phyloP scores from a whole-genome alignment of 331 rosid genomes.

The Pyrus hybrid region DNA sequence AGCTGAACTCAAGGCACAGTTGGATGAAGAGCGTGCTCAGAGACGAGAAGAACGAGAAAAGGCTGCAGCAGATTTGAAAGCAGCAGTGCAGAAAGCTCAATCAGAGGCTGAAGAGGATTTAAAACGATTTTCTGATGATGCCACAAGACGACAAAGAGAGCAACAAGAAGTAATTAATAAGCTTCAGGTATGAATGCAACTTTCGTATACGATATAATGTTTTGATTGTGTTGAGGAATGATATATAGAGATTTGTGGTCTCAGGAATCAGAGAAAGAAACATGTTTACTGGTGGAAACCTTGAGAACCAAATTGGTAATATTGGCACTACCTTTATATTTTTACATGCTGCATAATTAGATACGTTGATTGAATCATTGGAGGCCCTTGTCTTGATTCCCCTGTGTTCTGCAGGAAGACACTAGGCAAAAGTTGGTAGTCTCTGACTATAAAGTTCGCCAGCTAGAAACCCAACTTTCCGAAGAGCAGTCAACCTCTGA shows the following conservation, averaged over 20 bases:
- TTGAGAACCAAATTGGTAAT: constrained; percentile 90
- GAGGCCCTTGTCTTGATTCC: constrained; percentile 15
- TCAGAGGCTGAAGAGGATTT: constrained; percentile 78
- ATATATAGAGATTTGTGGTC: constrained; percentile 12
- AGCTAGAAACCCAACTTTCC: constrained; percentile 63
- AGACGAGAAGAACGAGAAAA: constrained; percentile 85
- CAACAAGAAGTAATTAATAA: constrained; percentile 74
- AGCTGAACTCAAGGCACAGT: constrained; percentile 64
- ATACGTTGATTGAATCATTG: constrained; percentile 3
- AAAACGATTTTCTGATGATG: constrained; percentile 54
- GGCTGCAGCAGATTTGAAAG: constrained; percentile 75
- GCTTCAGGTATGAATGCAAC: constrained; percentile 51
- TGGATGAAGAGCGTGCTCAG: constrained; percentile 73
- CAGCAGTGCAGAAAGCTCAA: constrained; percentile 76
- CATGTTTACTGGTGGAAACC: constrained; percentile 54
- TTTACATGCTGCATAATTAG: neutral
- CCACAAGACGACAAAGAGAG: constrained; percentile 64
- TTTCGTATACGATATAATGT: neutral
- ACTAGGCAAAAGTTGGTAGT: constrained; percentile 70
- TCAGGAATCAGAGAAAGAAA: constrained; percentile 84
- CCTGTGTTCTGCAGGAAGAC: constrained; percentile 62
- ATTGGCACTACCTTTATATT: constrained; percentile 8
- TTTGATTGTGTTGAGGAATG: neutral
- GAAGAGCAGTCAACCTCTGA: constrained; percentile 57
- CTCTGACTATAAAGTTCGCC: constrained; percentile 82